phyloP scores from a whole-genome alignment of 441 rosid species.

The Syzygium malaccense region DNA sequence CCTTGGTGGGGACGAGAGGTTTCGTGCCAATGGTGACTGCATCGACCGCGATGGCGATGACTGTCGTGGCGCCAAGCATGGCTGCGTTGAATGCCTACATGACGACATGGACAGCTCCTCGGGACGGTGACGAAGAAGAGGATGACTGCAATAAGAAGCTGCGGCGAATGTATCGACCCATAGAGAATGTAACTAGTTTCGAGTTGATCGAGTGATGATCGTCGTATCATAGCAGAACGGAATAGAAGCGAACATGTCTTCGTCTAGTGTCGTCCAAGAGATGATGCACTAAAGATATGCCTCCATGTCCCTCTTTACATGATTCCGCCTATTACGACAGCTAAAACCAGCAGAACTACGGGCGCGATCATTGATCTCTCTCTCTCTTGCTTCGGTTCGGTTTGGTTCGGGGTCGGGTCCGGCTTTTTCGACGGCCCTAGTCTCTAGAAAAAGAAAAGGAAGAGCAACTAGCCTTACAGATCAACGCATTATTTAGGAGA shows the following conservation, averaged over 20 bases:
- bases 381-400: fast-evolving
- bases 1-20: not conserved
- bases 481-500: not conserved
- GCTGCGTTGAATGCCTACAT: fast-evolving
- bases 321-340: not conserved
- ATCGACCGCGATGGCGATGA: fast-evolving
- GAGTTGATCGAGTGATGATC: no score
- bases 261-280: not conserved
- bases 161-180: no score
- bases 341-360: fast-evolving
- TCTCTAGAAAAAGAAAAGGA: not conserved
- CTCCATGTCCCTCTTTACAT: not conserved
- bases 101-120: no score
- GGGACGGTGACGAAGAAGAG: no score
- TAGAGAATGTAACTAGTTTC: no score
- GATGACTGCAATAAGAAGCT: no score
- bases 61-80: fast-evolving
- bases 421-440: no score
- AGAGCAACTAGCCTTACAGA: not conserved
- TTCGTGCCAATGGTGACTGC: not conserved
- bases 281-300: not conserved
- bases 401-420: no score
- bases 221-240: no score
- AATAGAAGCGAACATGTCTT: not conserved
- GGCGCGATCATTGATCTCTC: fast-evolving